Base-by-base conservation (phyloP, 192 early-diverging fungal species). In the Coemansia sp. region DNA sequence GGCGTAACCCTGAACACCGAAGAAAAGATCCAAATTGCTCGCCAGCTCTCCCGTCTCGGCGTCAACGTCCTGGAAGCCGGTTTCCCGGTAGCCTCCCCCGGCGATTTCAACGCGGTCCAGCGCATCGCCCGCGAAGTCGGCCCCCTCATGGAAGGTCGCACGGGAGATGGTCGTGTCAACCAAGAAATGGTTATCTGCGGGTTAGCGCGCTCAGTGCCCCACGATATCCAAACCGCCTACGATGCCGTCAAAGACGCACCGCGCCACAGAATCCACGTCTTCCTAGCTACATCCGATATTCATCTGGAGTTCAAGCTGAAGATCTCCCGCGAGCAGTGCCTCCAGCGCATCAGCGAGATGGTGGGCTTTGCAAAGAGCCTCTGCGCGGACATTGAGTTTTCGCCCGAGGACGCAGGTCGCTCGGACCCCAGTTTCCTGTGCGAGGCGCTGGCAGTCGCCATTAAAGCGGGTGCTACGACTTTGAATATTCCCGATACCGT, bases 401-500 rank as follows among this genome's bases (percentile, higher is more conserved):
- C 91, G 11, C 91, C 94, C 52, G 96, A 98, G 79, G 96, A 98
- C 80, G 93, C 92, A 45, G 95, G 94, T 36, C 85, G 96, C 31
- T 89, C 87, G 57, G 95, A 98, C 70, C 86, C 74, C n/a, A 92
- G 88, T 25, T 98, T 98, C 68, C 72, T 98, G 73, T 92, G 90
- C 78, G 65, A 87, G 65, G 90, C 96, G 12, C 79, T 98, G 21
- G 86, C 81, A 4, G 86, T 86, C 37, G 93, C 96, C 35, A 91
- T 95, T 62, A 84, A 86, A 64, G 95, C 95, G 11, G 96, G 96
- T 37, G 96, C 94, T 13, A 93, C 92, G 1, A 98, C 95, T 6
- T 76, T 98, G 55, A 98, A 98, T 75, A 96, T 98, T 61, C 95
- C 96, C n/a, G 96, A 98, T 70, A 98, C 96, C 0, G 96, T 98